Evolutionary conservation across 2,329 filamentous ascomycete species (phyloP), one percentile per base, ranked within the genome.

Genomic region (Penicillium decumbens): DNA sequence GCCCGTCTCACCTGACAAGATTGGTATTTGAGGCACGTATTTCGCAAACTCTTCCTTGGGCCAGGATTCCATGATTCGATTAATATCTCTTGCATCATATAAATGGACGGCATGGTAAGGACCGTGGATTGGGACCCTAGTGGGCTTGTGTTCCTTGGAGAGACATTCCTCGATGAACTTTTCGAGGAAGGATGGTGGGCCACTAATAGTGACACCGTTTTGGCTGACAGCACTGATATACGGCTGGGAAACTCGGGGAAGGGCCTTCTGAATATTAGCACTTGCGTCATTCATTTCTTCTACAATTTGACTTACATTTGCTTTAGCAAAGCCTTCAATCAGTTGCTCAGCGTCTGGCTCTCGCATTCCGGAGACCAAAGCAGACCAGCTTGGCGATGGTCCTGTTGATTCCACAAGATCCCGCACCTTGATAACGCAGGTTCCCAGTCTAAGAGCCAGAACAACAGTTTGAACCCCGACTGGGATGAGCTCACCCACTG

Each of bases 191-290:
- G 72, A 70, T 6, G 80, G 80, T 18, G 80, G 80, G 40, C 79
- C 80, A 55, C 79, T 82, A 62, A 83, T 75, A 13, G 80, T 83
- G 48, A 83, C 67, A 32, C 80, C 79, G 70, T 80, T 81, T 32
- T 75, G 74, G 55, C 79, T 81, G 51, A 82, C 75, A 13, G 80
- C 80, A 60, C 80, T 82, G 62, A 83, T 72, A 67, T 81, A 83
- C 2, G 80, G 78, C 54, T 72, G 76, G 49, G 70, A 77, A 39
- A 78, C 75, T 15, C 67, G 67, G 37, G 79, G 69, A 50, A 80
- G 77, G 33, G 71, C 72, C 62, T 70, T 18, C 3, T 3, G 4
- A 7, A 30, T 7, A 23, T 51, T 49, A 55, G 56, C 12, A 43
- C 35, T 43, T 4, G 15, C 10, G 40, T 10, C 18, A 28, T 47